Conservation (phyloP, 805 yeast species). For the Crinitomyces ghanaensis region DNA sequence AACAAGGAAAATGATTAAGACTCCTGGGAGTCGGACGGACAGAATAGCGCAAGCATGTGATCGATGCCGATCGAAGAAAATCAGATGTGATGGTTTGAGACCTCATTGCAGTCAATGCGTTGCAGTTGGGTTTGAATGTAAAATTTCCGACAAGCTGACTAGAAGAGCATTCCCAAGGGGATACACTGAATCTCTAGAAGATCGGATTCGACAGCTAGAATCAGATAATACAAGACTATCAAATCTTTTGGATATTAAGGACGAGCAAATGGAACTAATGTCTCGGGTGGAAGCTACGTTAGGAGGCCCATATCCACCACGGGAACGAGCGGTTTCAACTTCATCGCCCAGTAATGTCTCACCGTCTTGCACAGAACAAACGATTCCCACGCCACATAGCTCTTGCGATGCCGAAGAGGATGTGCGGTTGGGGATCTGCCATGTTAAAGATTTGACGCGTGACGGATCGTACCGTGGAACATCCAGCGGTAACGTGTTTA, state of each 20-base stretch:
- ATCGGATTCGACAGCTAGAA: slow-evolving; percentile 75
- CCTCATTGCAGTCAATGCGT: slow-evolving; percentile 72
- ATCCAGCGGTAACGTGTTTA: slow-evolving; percentile 25
- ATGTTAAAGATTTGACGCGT: slow-evolving; percentile 17
- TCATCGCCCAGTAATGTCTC: background rate
- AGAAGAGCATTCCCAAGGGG: slow-evolving; percentile 86
- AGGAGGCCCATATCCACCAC: slow-evolving; percentile 2
- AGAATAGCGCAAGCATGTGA: slow-evolving; percentile 89
- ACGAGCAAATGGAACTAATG: slow-evolving; percentile 43
- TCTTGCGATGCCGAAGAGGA: slow-evolving; percentile 15
- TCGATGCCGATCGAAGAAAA: slow-evolving; percentile 65
- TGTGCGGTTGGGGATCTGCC: slow-evolving; percentile 18
- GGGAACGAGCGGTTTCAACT: slow-evolving; percentile 3
- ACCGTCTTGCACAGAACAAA: background rate
- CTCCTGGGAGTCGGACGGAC: slow-evolving; percentile 54
- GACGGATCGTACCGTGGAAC: slow-evolving; percentile 26
- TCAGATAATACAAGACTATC: slow-evolving; percentile 62
- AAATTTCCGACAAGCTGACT: slow-evolving; percentile 75
- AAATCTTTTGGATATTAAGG: slow-evolving; percentile 51
- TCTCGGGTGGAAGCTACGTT: slow-evolving; percentile 20
- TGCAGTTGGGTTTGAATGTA: slow-evolving; percentile 77
- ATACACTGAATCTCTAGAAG: slow-evolving; percentile 82
- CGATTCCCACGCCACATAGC: background rate
- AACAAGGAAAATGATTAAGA: slow-evolving; percentile 51
- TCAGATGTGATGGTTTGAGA: slow-evolving; percentile 59